phyloP scores from a whole-genome alignment of 345 rosid genomes.

The Eucalyptus globulus region DNA sequence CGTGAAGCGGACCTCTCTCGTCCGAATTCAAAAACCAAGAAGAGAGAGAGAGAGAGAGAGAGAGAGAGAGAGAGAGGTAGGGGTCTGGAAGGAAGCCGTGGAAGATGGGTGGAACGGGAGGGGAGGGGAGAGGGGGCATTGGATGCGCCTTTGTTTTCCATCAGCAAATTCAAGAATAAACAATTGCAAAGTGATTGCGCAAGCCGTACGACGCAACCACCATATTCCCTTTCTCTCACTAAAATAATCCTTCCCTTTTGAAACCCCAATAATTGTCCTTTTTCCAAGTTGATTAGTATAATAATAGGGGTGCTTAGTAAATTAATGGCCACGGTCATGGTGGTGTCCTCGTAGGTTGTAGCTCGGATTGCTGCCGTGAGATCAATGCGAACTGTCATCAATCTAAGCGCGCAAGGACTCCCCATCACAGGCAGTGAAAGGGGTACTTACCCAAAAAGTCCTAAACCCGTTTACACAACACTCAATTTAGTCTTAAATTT shows the following conservation, averaged over 20 bases:
- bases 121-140: not conserved
- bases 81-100: not conserved
- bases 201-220: not conserved
- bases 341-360: not conserved
- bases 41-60: not conserved
- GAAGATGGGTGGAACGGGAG: not conserved
- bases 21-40: not conserved
- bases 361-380: not conserved
- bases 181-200: not conserved
- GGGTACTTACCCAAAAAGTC: not conserved
- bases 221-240: not conserved
- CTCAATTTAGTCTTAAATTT: not conserved
- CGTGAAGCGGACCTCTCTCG: not conserved
- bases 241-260: not conserved
- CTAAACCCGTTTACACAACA: not conserved
- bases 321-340: not conserved
- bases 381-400: not conserved
- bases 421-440: too few species aligned
- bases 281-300: not conserved
- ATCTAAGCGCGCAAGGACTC: not conserved
- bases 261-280: not conserved
- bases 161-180: not conserved
- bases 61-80: not conserved
- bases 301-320: not conserved
- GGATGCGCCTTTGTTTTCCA: not conserved